Evolutionary conservation across 768 basidiomycete genomes (phyloP), one percentile per base, ranked within the genome.

Genomic region (Termitomyces titanicus): DNA sequence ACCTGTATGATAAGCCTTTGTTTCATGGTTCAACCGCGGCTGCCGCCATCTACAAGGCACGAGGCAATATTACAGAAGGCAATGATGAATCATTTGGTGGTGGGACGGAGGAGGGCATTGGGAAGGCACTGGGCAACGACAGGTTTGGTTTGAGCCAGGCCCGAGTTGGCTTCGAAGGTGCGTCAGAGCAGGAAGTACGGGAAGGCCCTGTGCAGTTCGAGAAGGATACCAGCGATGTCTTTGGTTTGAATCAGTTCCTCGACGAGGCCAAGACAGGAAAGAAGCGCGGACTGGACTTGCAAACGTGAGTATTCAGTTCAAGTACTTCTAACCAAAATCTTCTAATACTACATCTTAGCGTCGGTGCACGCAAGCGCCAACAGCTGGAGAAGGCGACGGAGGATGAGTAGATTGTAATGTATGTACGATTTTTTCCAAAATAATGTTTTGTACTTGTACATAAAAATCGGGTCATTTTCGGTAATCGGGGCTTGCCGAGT

Each of bases 21-120:
- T 99, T 99, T 83, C 89, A 94, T 63, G 96, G 97, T 1, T 96
- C 95, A 2, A 86, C 89, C 4, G 96, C 96, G 17, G 94, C 92
- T 0, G 94, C 96, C n/a, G 97, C 97, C n/a, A 99, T 99, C 62
- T 99, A 99, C 80, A 96, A 95, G 71, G 92, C 96, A 5, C 81
- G 88, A 25, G 94, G 95, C 0, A 89, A 92, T 61, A 90, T 93
- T 55, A 67, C 79, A 5, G 86, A 90, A 59, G 91, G 86, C 29
- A 90, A 91, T 66, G 93, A 98, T 39, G 95, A 97, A 50, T 84
- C 90, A 38, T 96, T 91, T 68, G 94, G 93, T 48, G 94, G 91
- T 54, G 95, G 95, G 37, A 97, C 95, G 3, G 94, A 95, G 65
- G 94, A 98, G 62, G 96, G 97, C 33, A 95, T 98, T 66, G 82